These are phyloP conservation scores for Fusarium tupiense DNA, from an alignment of 2,329 filamentous ascomycete species.

Conservation along the genomic window DNA sequence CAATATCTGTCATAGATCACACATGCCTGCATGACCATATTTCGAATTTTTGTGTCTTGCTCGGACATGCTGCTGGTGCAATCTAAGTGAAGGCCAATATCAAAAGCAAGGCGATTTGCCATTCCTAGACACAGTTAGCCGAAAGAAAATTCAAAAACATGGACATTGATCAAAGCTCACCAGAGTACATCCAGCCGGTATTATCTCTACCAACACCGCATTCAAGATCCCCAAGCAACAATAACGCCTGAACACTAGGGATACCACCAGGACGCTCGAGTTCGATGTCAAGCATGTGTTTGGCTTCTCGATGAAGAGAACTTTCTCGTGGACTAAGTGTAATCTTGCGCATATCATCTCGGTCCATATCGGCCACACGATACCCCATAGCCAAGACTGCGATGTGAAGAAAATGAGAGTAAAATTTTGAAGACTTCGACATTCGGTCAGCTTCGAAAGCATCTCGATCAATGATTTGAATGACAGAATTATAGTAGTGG, in stretches of 20 bases:
- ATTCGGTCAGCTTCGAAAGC: slow-evolving; percentile 60
- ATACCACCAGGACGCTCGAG: slow-evolving; percentile 63
- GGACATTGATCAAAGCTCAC: slow-evolving; percentile 42
- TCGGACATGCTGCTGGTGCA: slow-evolving; percentile 54
- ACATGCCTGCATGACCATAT: slow-evolving; percentile 62
- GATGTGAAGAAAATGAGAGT: slow-evolving; percentile 63
- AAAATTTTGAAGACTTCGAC: slow-evolving; percentile 58
- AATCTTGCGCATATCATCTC: slow-evolving; percentile 60
- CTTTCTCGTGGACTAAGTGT: slow-evolving; percentile 59
- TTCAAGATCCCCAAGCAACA: slow-evolving; percentile 63
- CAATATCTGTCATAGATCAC: slow-evolving; percentile 65
- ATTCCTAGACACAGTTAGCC: slow-evolving; percentile 45
- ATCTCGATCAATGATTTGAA: slow-evolving; percentile 59
- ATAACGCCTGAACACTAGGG: slow-evolving; percentile 61
- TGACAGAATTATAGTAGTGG: slow-evolving; percentile 60
- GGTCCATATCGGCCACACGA: slow-evolving; percentile 58
- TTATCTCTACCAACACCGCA: slow-evolving; percentile 64
- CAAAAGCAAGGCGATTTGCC: slow-evolving; percentile 57
- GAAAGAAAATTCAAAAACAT: background rate
- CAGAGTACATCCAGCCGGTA: slow-evolving; percentile 64
- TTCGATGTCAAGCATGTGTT: slow-evolving; percentile 63
- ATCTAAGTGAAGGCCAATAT: slow-evolving; percentile 61
- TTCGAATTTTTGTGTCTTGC: slow-evolving; percentile 58
- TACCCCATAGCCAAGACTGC: slow-evolving; percentile 63
- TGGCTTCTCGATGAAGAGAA: slow-evolving; percentile 63